Conservation (phyloP, 2,329 filamentous ascomycete species). For the Ilyonectria robusta region DNA sequence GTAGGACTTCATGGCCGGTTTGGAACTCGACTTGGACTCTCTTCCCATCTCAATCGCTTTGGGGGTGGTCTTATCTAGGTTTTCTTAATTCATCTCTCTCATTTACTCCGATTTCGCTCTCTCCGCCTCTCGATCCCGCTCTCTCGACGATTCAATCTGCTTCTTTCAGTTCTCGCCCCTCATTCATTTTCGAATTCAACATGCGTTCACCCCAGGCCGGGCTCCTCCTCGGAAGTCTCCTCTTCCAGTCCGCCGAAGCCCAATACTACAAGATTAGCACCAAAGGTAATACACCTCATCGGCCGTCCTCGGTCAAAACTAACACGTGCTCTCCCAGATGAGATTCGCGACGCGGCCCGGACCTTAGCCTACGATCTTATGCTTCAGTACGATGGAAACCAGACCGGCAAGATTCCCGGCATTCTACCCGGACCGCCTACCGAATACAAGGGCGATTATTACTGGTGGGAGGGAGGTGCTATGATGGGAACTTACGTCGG, state of each 20-base stretch:
- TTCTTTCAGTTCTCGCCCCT: neutral
- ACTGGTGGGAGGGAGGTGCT: constrained; percentile 82
- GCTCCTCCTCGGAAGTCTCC: constrained; percentile 33
- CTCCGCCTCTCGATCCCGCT: neutral
- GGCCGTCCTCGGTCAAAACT: neutral
- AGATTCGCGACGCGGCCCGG: constrained; percentile 62
- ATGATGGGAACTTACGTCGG: constrained; percentile 77
- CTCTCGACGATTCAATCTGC: neutral
- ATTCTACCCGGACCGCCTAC: constrained; percentile 70
- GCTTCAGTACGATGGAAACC: constrained; percentile 65
- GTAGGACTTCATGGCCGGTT: neutral
- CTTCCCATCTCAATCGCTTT: neutral
- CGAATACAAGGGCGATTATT: constrained; percentile 67
- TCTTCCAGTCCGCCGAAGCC: constrained; percentile 39
- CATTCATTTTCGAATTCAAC: neutral
- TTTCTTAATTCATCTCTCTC: neutral
- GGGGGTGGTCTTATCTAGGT: neutral
- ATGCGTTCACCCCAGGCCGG: constrained; percentile 23
- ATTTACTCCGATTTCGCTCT: neutral
- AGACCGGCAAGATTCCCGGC: constrained; percentile 66
- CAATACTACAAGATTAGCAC: constrained; percentile 51
- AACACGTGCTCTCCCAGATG: constrained; percentile 50
- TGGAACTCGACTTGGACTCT: neutral
- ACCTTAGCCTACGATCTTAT: constrained; percentile 66
- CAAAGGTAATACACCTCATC: constrained; percentile 42